Conservation (phyloP, 1,284 basidiomycete genomes). For the Irpex sp. region DNA sequence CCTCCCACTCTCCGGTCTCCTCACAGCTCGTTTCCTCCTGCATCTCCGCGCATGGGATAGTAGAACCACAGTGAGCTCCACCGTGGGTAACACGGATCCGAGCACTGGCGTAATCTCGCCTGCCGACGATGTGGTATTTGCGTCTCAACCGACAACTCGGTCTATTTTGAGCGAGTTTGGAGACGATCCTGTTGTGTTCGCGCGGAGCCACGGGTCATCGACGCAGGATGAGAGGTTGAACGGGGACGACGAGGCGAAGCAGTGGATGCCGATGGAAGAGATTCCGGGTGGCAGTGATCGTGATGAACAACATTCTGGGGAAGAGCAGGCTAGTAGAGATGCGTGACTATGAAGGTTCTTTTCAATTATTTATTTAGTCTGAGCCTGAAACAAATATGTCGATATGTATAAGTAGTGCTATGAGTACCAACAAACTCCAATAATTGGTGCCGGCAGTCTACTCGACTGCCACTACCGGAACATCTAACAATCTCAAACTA, state of each 20-base stretch:
- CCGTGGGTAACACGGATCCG: not conserved
- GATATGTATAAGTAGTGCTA: too few relatives aligned
- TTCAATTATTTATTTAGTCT: too few relatives aligned
- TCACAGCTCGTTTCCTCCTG: not conserved
- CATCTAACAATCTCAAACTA: too few relatives aligned
- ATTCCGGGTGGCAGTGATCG: not conserved
- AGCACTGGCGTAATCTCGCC: not conserved
- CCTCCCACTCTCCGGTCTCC: not conserved
- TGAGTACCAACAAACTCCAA: too few relatives aligned
- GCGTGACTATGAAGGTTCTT: too few relatives aligned
- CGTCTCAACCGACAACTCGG: not conserved
- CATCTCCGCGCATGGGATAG: not conserved
- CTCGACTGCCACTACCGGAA: too few relatives aligned
- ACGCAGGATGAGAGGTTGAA: not conserved
- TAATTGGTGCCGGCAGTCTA: too few relatives aligned
- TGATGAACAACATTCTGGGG: not conserved
- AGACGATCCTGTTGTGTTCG: conserved; percentile 9
- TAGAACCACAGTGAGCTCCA: too few relatives aligned
- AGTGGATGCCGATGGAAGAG: not conserved
- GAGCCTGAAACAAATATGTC: too few relatives aligned
- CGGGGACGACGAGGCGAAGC: not conserved
- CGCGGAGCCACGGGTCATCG: not conserved
- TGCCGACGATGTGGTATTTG: not conserved
- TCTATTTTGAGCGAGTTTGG: conserved; percentile 10
- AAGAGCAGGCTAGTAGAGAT: too few relatives aligned